Conservation (phyloP, 495 filamentous ascomycete genomes). For the Tuber melanosporum region DNA sequence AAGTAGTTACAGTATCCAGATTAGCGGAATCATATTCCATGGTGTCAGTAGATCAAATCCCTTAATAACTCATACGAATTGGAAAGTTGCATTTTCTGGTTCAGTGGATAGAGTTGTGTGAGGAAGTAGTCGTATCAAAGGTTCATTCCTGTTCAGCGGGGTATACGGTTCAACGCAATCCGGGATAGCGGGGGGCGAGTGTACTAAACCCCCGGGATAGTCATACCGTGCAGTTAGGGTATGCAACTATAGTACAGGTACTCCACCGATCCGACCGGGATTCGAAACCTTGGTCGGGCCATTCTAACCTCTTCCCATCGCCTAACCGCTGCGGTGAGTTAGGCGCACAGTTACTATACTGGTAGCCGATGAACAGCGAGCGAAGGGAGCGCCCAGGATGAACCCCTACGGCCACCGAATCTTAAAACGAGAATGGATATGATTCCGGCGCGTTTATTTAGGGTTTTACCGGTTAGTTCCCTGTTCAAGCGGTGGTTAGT, state of each 20-base stretch:
- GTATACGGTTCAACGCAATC: too few relatives aligned
- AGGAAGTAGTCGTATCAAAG: too few relatives aligned
- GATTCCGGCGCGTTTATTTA: not conserved
- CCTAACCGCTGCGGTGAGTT: conserved; percentile 4
- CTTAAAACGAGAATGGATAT: not conserved
- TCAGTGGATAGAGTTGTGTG: too few relatives aligned
- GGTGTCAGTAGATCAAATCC: too few relatives aligned
- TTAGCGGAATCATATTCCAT: too few relatives aligned
- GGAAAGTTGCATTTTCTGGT: too few relatives aligned
- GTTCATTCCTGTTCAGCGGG: too few relatives aligned
- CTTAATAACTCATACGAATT: too few relatives aligned
- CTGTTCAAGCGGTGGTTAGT: not conserved
- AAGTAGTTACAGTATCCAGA: too few relatives aligned
- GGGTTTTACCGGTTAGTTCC: not conserved
- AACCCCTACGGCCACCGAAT: conserved; percentile 27
- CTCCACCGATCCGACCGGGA: conserved; percentile 19
- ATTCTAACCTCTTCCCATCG: conserved; percentile 6
- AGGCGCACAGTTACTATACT: not conserved
- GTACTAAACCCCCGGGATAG: not conserved
- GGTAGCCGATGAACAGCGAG: conserved; percentile 14
- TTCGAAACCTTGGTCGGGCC: conserved; percentile 30
- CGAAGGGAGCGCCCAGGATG: conserved; percentile 27
- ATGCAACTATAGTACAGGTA: too few relatives aligned
- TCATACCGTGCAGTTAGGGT: not conserved
- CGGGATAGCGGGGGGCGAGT: too few relatives aligned